Evolutionary conservation across 768 basidiomycete genomes (phyloP), one percentile per base, ranked within the genome.

Genomic region (Termitomyces sp.): DNA sequence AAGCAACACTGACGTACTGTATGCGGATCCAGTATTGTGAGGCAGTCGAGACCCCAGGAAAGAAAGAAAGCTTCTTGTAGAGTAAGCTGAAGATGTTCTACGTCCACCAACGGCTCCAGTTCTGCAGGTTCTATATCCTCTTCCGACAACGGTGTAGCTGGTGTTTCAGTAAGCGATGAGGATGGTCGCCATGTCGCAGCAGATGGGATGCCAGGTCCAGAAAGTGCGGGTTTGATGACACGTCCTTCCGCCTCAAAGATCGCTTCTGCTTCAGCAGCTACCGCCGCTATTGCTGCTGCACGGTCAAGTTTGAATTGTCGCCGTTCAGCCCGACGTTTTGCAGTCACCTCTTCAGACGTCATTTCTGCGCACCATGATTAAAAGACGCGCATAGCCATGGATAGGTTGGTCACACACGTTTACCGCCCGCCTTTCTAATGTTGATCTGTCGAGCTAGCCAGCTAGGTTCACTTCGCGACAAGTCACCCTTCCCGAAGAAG

Each of bases 401-500:
- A 49, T 54, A 30, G 30, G 53, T 28, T 26, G 40, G 33, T 47
- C 18, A 75, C 79, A 71, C 73, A 86, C 92, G 79, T 72, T 83
- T 82, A 64, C 79, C 77, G 38, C 77, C 79, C 22, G 78, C 79
- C 56, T 77, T 79, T 50, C 83, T 73, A 60, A 75, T 77, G 67
- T 91, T 92, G 58, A 88, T 76, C 64, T 92, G 87, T 47, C 97
- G 76, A 20, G 86, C 82, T 58, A 87, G 76, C 97, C 97, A 99
- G 55, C 85, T 92, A 8, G 96, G 95, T 70, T 99, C 97, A 70
- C 94, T 97, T 57, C 97, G 74, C 41, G 92, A 95, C 53, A 99
- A 76, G 67, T 90, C 90, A 1, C 97, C 97, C 71, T 99, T 99
- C 24, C 97, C 97, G 70, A 98, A 99, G 74, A 98, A 98, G 0